Evolutionary conservation across 805 yeast genomes (phyloP), one percentile per base, ranked within the genome.

Genomic region (Zygosaccharomyces bisporus): DNA sequence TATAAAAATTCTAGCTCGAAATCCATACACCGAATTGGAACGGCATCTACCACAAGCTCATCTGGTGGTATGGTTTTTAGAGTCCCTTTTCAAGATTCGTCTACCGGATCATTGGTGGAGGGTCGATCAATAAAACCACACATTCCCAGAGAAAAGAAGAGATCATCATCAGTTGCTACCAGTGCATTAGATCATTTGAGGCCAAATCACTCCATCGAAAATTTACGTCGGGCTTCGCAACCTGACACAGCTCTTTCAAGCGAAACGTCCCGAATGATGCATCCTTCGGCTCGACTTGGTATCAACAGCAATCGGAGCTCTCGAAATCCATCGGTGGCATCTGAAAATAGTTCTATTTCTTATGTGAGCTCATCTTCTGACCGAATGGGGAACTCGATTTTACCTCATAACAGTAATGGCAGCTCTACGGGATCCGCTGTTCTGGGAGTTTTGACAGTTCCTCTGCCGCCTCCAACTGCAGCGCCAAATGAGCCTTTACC

Each of bases 81-180:
- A 56, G 68, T 79, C 12, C 91, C 91, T 0, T 84, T 83, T 57
- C 87, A 81, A 57, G 86, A 81, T 1, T 54, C 53, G 20, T 53
- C 50, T 12, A 30, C 47, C 6, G 47, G 49, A 9, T 43, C 63
- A 4, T 32, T 50, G 13, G 44, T 42, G 19, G 49, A 54, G 21
- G 39, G 46, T 7, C 43, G 41, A 18, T 43, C 36, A 39, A 46
- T 32, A 4, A 41, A 35, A 16, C 39, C 52, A 7, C 25, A 52
- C 17, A 44, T 31, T 7, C 41, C 44, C 34, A 39, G 47, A 14
- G 50, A 49, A 27, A 50, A 48, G 34, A 51, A 58, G 36, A 49
- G 57, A 35, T 56, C 61, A 8, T 56, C 60, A 10, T 51, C 54
- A 12, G 48, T 54, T 34, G 43, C 51, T 41, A 20, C 46, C 34